phyloP scores from a whole-genome alignment of 306 rosid genomes.

The Dalbergia cochinchinensis region DNA sequence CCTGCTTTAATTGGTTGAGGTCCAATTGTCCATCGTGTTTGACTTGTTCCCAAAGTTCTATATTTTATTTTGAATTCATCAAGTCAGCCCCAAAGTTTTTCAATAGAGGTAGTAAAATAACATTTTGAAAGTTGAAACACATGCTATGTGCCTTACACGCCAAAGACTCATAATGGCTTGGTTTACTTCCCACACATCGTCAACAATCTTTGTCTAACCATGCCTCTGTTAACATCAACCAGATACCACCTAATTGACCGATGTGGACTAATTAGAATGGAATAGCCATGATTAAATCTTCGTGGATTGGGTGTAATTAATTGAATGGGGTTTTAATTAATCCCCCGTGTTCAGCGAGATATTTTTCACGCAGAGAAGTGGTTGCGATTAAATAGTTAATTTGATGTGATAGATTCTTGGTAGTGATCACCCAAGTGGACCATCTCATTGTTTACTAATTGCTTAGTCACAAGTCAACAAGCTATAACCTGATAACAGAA shows the following conservation, averaged over 20 bases:
- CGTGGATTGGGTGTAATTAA: neutral
- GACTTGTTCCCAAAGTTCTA: slow-evolving; percentile 1
- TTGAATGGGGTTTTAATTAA: neutral
- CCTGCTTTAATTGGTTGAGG: neutral
- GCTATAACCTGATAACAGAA: slow-evolving; percentile 36
- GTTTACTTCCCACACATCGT: slow-evolving; percentile 45
- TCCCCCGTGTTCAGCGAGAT: neutral
- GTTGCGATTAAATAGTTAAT: neutral
- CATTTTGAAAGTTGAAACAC: slow-evolving; percentile 42
- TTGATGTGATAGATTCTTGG: slow-evolving; percentile 54
- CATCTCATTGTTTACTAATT: slow-evolving; percentile 31
- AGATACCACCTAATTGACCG: slow-evolving; percentile 30
- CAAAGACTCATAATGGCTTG: slow-evolving; percentile 47
- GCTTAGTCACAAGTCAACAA: slow-evolving; percentile 62
- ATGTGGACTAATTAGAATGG: neutral
- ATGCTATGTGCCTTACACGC: slow-evolving; percentile 45
- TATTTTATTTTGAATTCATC: neutral
- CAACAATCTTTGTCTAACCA: slow-evolving; percentile 46
- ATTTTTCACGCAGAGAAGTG: neutral
- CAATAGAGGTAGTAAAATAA: slow-evolving; percentile 11
- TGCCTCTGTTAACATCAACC: slow-evolving; percentile 45
- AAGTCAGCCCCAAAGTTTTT: slow-evolving; percentile 52
- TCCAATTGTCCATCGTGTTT: slow-evolving; percentile 41
- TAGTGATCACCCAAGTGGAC: slow-evolving; percentile 42
- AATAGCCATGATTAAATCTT: neutral